A percentile compares a stretch with the other conserved stretches of the same genome.
phyloP scores from a whole-genome alignment of 2,329 filamentous ascomycete species.

The Remersonia thermophila region DNA sequence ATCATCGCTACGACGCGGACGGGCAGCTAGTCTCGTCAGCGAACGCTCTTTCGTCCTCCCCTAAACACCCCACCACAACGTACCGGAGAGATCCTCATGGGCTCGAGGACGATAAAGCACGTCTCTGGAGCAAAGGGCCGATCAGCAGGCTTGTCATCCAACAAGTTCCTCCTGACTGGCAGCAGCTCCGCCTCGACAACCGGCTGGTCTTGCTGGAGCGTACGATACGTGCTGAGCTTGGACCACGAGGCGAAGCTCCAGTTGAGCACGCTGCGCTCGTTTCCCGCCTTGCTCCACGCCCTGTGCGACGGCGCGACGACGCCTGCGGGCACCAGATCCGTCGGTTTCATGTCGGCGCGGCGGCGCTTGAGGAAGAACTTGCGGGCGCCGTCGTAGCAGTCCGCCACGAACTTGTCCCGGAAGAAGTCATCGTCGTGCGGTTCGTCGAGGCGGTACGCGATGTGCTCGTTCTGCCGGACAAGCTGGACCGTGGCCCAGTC shows the following conservation, averaged over 20 bases:
- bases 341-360: slow-evolving; percentile 46
- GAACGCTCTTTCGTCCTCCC: not conserved
- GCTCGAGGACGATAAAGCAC: slow-evolving; percentile 65
- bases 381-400: slow-evolving; percentile 50
- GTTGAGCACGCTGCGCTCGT: slow-evolving; percentile 54
- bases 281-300: slow-evolving; percentile 26
- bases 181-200: slow-evolving; percentile 68
- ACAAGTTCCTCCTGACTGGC: slow-evolving; percentile 66
- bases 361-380: slow-evolving; percentile 45
- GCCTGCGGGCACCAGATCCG: slow-evolving; percentile 50
- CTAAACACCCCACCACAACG: slow-evolving; percentile 28
- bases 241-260: slow-evolving; percentile 70
- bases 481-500: slow-evolving; percentile 48
- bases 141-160: slow-evolving; percentile 51
- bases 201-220: slow-evolving; percentile 59
- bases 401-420: slow-evolving; percentile 39
- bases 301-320: slow-evolving; percentile 37
- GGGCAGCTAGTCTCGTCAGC: slow-evolving; percentile 43
- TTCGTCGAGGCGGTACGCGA: slow-evolving; percentile 25
- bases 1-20: slow-evolving; percentile 58
- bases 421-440: slow-evolving; percentile 39
- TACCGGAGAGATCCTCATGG: slow-evolving; percentile 64
- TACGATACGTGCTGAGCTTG: slow-evolving; percentile 28
- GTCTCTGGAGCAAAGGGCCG: slow-evolving; percentile 28
- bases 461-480: slow-evolving; percentile 21